Percentiles rank a stretch among this genome's conserved stretches.
Evolutionary conservation across 140 eudicot genomes (phyloP).

Genomic region (Stevia rebaudiana): DNA sequence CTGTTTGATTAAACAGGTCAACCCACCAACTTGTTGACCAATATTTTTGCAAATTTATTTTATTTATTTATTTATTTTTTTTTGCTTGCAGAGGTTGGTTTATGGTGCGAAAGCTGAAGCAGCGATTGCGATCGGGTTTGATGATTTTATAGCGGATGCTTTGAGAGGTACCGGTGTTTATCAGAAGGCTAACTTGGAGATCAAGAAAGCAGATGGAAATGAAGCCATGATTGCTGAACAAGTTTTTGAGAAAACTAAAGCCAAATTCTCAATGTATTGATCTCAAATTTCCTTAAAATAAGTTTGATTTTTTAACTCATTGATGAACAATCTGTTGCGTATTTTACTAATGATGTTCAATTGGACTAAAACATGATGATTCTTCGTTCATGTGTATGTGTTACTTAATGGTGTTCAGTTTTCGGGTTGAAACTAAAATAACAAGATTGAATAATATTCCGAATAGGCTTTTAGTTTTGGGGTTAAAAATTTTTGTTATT

Average conservation of each 20-base stretch:
- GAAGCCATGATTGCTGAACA: constrained; percentile 51
- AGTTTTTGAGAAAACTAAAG: constrained; percentile 59
- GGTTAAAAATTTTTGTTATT: too few species aligned
- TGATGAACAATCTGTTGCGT: constrained; percentile 9
- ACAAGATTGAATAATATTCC: too few species aligned
- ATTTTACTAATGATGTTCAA: background rate
- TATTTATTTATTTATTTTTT: background rate
- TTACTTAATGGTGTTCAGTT: background rate
- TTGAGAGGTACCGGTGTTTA: constrained; percentile 57
- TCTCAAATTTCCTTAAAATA: background rate
- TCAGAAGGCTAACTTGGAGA: constrained; percentile 58
- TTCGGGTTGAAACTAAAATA: too few species aligned
- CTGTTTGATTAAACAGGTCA: background rate
- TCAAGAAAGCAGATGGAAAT: constrained; percentile 48
- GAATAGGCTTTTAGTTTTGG: too few species aligned
- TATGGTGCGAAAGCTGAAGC: constrained; percentile 70
- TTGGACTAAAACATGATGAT: background rate
- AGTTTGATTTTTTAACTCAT: background rate
- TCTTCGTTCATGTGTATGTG: background rate
- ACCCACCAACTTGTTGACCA: background rate
- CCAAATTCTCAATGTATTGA: constrained; percentile 45
- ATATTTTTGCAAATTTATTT: too few species aligned
- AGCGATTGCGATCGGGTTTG: constrained; percentile 59
- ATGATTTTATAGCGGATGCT: constrained; percentile 61
- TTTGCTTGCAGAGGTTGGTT: constrained; percentile 46